Evolutionary conservation across 495 filamentous ascomycete genomes (phyloP).

Genomic region (Thermochaetoides thermophila): DNA sequence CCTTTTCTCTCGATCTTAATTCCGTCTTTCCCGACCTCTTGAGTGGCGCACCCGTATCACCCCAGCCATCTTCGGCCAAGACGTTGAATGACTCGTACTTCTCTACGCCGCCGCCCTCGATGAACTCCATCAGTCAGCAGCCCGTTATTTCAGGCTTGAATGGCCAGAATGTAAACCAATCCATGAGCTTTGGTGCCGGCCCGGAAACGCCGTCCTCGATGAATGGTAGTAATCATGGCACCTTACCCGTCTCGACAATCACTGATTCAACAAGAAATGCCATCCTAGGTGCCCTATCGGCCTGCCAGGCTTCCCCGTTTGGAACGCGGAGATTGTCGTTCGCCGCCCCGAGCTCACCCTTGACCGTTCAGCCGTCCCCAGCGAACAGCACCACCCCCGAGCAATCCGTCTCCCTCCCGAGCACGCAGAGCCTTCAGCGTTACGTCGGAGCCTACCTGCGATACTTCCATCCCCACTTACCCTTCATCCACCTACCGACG

Average conservation of each 20-base stretch:
- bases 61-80: constrained; percentile 41
- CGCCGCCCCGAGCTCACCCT: constrained; percentile 49
- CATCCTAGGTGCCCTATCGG: constrained; percentile 57
- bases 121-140: constrained; percentile 47
- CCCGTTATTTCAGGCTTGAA: constrained; percentile 35
- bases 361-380: constrained; percentile 37
- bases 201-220: constrained; percentile 58
- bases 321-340: constrained; percentile 65
- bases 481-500: constrained; percentile 85
- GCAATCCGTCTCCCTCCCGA: constrained; percentile 50
- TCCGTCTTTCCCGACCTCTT: constrained; percentile 45
- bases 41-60: constrained; percentile 45
- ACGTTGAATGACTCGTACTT: constrained; percentile 39
- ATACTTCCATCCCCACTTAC: constrained; percentile 89
- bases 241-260: constrained; percentile 51
- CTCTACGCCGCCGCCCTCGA: constrained; percentile 48
- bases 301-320: constrained; percentile 57
- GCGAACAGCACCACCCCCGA: constrained; percentile 46
- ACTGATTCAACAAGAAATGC: constrained; percentile 88
- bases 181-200: constrained; percentile 44
- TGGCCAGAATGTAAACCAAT: constrained; percentile 39
- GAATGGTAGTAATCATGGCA: constrained; percentile 43
- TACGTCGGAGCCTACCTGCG: constrained; percentile 85
- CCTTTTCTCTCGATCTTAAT: constrained; percentile 46
- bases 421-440: constrained; percentile 81